Conservation (phyloP, 768 basidiomycete genomes). For the Termitomyces sp. region DNA sequence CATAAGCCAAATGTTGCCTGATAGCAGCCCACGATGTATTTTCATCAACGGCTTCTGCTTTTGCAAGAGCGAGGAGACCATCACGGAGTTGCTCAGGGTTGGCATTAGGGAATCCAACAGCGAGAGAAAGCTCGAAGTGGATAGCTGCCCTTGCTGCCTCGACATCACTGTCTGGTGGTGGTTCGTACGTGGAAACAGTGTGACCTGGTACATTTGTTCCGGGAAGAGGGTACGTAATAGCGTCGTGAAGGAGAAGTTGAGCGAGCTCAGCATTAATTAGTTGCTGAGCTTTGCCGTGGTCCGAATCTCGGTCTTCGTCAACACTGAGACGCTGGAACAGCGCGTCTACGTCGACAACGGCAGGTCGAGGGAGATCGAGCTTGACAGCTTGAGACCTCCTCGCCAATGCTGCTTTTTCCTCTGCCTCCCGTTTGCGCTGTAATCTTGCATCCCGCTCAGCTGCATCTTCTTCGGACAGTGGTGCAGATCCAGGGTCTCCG, state of each 20-base stretch:
- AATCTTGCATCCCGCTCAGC: constrained; percentile 85
- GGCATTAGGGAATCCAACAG: constrained; percentile 85
- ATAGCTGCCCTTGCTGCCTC: constrained; percentile 68
- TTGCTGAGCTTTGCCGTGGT: constrained; percentile 49
- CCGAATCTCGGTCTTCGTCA: constrained; percentile 42
- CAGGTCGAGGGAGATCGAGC: constrained; percentile 80
- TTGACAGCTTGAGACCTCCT: constrained; percentile 82
- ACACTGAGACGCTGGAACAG: constrained; percentile 61
- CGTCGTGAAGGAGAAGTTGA: constrained; percentile 80
- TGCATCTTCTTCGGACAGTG: constrained; percentile 77
- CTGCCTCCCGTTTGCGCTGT: constrained; percentile 65
- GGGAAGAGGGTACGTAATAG: constrained; percentile 83
- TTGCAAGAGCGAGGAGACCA: constrained; percentile 63
- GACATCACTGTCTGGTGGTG: constrained; percentile 78
- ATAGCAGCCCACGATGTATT: constrained; percentile 69
- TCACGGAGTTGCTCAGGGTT: constrained; percentile 76
- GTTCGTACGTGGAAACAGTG: constrained; percentile 62
- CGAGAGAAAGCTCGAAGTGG: constrained; percentile 74
- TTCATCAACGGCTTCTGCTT: constrained; percentile 61
- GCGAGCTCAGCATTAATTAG: constrained; percentile 80
- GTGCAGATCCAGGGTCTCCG: constrained; percentile 34
- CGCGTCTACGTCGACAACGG: constrained; percentile 69
- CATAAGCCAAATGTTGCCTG: constrained; percentile 63
- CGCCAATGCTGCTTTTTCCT: constrained; percentile 77
- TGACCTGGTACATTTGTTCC: constrained; percentile 80